Base-by-base conservation (phyloP, 805 yeast species). In the Pichia pseudocactophila region DNA sequence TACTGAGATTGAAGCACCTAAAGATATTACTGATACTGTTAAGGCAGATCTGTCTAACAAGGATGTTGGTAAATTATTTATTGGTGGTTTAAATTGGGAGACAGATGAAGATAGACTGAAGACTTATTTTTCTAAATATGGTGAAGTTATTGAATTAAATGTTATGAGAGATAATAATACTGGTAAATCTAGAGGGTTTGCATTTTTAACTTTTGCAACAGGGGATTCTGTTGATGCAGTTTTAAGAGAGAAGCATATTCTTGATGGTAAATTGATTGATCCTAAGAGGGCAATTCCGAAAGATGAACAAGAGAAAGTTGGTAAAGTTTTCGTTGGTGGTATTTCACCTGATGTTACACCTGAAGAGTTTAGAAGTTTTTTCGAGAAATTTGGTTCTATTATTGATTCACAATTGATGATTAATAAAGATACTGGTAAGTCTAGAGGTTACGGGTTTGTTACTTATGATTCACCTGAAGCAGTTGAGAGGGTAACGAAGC, bases 1-100 rank as follows among this genome's bases (percentile, higher is more conserved):
- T 17, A 43, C 43, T 7, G 46, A 43, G 28, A 40, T 43, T 43
- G 40, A 39, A 28, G 46, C 41, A 30, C 46, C 46, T 26, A 35
- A 34, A 2, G 36, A 36, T 31, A 52, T 50, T 40, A 54, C 53
- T 34, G 62, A 59, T 43, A 36, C 53, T 19, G 63, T 64, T 30
- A 71, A 64, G 46, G 76, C 75, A 13, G 74, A 78, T 61, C 59
- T 76, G 49, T 63, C 75, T 27, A 51, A 57, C 49, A 75, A 79
- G 50, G 96, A 85, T 54, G 80, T 80, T 50, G 94, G 95, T 42
- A 88, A 88, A 59, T 84, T 88, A 95, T 88, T 88, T 57, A 77
- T 87, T 62, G 98, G 98, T 49, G 98, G 98, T 39, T 76, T 90
- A 54, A 92, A 90, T 57, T 90, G 97, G 97, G 97, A 90, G 58